Base-by-base conservation (phyloP, 2,329 filamentous ascomycete species). In the Aspergillus caelatus region DNA sequence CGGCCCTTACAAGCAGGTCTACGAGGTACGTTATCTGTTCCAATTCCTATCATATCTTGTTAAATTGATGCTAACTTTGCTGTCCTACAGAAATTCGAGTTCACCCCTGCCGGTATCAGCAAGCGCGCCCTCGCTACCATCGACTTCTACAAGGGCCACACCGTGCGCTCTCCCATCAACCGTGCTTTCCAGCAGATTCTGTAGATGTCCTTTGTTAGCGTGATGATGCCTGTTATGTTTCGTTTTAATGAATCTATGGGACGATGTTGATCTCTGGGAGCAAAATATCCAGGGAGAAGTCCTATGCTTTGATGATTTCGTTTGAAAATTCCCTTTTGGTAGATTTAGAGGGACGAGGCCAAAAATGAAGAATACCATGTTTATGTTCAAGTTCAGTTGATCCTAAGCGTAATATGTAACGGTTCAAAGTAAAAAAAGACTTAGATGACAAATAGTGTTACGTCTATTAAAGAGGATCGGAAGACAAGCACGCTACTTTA, bases 151-250 rank as follows among this genome's bases (percentile, higher is more conserved):
- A 98, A 97, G 91, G 91, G 90, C 71, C 88, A 91, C 79, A 94
- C 94, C 83, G 86, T 97, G 76, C 93, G 95, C 81, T 97, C 94
- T 61, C 94, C 95, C 70, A 81, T 99, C 83, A 97, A 98, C 89
- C 92, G 93, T 79, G 95, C 95, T 75, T 99, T 99, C 89, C 88
- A 95, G 85, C 94, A 99, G 85, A 86, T 98, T 75, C 92, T 96
- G 82, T 98, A 95, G 85, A 71, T 69, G 64, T 61, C 52, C 64
- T 48, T 58, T 65, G 50, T 59, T 68, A 54, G 63, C 63, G 60
- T 69, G 64, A 68, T 66, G 54, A 53, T 60, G 55, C 45, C 43
- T 63, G 62, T 66, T 63, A 67, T 60, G 62, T 65, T 72, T 71
- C 68, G 67, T 71, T 68, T 63, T 69, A 67, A 69, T 67, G 71